phyloP scores from a whole-genome alignment of 2,329 filamentous ascomycete species.

The Orbilia ellipsospora region DNA sequence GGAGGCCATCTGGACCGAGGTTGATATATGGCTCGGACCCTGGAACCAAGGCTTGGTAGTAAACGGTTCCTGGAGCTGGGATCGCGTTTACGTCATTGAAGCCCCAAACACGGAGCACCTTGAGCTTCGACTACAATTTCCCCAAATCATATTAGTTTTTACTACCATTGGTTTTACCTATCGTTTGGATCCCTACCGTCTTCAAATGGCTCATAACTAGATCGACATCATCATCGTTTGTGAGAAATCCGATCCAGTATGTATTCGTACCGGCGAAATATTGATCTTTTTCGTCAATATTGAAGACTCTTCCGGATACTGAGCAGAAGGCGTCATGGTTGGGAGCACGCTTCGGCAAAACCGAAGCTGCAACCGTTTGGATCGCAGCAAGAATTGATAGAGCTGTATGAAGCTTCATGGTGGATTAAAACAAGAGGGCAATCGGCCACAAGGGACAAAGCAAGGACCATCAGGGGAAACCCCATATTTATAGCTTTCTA shows the following conservation, averaged over 20 bases:
- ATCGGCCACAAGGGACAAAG: conserved; percentile 10
- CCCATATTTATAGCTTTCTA: conserved; percentile 33
- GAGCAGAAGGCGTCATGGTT: conserved; percentile 41
- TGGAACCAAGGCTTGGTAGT: conserved; percentile 48
- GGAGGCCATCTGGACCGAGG: conserved; percentile 64
- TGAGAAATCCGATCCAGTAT: conserved; percentile 52
- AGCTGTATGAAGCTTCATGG: conserved; percentile 45
- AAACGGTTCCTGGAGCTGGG: conserved; percentile 43
- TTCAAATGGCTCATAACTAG: conserved; percentile 66
- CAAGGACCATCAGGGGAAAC: not conserved
- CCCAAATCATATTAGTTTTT: too few relatives aligned
- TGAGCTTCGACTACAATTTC: conserved; percentile 65
- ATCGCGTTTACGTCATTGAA: conserved; percentile 69
- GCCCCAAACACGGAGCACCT: conserved; percentile 72
- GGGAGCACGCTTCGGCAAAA: conserved; percentile 45
- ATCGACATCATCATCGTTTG: conserved; percentile 66
- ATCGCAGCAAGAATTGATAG: conserved; percentile 35
- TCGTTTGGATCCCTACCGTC: conserved; percentile 7
- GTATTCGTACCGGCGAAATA: conserved; percentile 56
- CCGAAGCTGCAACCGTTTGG: conserved; percentile 39
- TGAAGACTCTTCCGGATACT: conserved; percentile 40
- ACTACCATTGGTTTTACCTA: too few relatives aligned
- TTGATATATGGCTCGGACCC: conserved; percentile 56
- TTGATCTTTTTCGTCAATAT: conserved; percentile 51
- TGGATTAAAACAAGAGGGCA: conserved; percentile 11